Percentiles rank a stretch among this genome's conserved stretches.
Conservation (phyloP, 164 flowering plant species). For the Liquidambar formosana region DNA sequence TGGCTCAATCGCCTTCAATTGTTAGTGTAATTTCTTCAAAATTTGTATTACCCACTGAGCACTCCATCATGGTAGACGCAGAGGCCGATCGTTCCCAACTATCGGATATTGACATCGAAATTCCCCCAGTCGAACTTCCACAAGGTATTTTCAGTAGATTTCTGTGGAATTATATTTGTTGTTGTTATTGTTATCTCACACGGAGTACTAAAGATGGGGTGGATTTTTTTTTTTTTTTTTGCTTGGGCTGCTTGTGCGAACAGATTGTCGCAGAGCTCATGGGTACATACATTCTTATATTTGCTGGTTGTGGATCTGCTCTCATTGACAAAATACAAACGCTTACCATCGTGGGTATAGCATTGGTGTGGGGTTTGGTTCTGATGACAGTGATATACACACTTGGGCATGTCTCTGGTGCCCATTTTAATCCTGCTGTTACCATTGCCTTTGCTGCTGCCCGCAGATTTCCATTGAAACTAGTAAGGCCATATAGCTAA, state of each 20-base stretch:
- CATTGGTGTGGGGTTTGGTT: conserved; percentile 37
- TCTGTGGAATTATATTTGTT: too few relatives aligned
- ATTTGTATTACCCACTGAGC: conserved; percentile 1
- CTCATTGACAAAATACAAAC: conserved; percentile 20
- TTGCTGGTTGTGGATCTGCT: conserved; percentile 42
- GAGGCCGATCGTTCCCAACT: neutral
- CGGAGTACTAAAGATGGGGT: too few relatives aligned
- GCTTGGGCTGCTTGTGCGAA: too few relatives aligned
- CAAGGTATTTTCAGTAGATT: conserved; percentile 12
- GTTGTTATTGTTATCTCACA: too few relatives aligned
- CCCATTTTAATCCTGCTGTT: conserved; percentile 60
- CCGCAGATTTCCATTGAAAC: conserved; percentile 36
- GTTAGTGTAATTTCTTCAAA: neutral
- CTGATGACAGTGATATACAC: conserved; percentile 38
- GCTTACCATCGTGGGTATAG: conserved; percentile 31
- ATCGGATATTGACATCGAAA: neutral
- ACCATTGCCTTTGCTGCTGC: conserved; percentile 51
- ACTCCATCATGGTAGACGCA: conserved; percentile 10
- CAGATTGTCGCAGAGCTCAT: conserved; percentile 37
- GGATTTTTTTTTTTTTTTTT: too few relatives aligned
- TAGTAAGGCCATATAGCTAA: conserved; percentile 21
- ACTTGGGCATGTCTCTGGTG: conserved; percentile 59
- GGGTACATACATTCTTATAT: conserved; percentile 43
- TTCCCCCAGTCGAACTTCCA: conserved; percentile 7
- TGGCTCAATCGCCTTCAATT: conserved; percentile 11